phyloP scores from a whole-genome alignment of 169 alveolate genomes.

The Theileria parva region DNA sequence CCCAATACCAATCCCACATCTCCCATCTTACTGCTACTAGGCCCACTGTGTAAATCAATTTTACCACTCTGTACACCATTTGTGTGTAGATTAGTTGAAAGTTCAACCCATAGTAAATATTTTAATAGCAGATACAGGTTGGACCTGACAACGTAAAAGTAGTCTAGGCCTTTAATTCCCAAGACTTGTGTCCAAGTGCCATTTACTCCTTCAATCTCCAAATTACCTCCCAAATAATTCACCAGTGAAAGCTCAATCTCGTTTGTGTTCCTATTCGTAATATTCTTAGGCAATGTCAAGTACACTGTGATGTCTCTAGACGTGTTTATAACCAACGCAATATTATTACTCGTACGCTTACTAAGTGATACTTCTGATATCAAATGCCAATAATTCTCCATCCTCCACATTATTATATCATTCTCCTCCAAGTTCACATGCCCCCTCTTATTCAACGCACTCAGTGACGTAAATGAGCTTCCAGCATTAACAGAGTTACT shows the following conservation, averaged over 20 bases:
- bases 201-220: conserved; percentile 41
- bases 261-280: not conserved
- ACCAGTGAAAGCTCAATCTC: conserved; percentile 28
- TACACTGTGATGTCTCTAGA: conserved; percentile 26
- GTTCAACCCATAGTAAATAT: conserved; percentile 28
- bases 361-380: conserved; percentile 41
- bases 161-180: not conserved
- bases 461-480: too few species aligned
- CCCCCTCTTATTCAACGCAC: not conserved
- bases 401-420: conserved; percentile 54
- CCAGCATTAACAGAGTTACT: too few species aligned
- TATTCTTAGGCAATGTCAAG: conserved; percentile 8
- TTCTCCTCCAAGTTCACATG: not conserved
- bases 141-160: conserved; percentile 31
- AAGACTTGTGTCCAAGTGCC: conserved; percentile 48
- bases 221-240: conserved; percentile 55
- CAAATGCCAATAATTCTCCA: conserved; percentile 15
- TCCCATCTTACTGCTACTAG: not conserved
- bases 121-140: conserved; percentile 43
- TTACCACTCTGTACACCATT: not conserved
- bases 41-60: not conserved
- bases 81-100: conserved; percentile 29
- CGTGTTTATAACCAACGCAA: conserved; percentile 10
- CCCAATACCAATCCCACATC: not conserved
- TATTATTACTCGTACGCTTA: not conserved